These are phyloP conservation scores for Podospora tetraspora DNA, from an alignment of 495 filamentous ascomycete genomes.

Conservation along the genomic window DNA sequence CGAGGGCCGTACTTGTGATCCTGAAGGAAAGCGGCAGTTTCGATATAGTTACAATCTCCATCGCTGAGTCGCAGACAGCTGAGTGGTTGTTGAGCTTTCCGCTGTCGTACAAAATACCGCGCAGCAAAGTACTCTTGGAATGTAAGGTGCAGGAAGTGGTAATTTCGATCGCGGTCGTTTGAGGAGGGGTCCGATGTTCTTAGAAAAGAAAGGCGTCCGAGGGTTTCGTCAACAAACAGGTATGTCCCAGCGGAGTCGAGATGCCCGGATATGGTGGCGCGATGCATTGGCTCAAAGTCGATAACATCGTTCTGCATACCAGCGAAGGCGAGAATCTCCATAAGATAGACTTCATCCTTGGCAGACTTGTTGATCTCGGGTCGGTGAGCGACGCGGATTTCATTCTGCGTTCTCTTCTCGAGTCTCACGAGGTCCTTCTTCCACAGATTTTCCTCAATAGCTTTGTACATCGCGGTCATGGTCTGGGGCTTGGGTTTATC, in stretches of 20 bases:
- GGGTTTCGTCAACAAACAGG: slow-evolving; percentile 7
- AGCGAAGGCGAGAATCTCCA: slow-evolving; percentile 37
- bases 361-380: slow-evolving; percentile 18
- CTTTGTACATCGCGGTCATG: slow-evolving; percentile 42
- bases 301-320: slow-evolving; percentile 34
- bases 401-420: slow-evolving; percentile 20
- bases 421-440: slow-evolving; percentile 37
- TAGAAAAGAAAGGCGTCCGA: slow-evolving; percentile 33
- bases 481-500: slow-evolving; percentile 20
- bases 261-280: slow-evolving; percentile 18
- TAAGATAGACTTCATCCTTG: slow-evolving; percentile 23
- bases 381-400: background rate
- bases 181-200: slow-evolving; percentile 25
- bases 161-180: slow-evolving; percentile 19
- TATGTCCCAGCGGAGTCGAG: slow-evolving; percentile 2
- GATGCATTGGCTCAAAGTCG: slow-evolving; percentile 31
- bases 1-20: slow-evolving; percentile 36
- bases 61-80: slow-evolving; percentile 17
- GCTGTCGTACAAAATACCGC: slow-evolving; percentile 39
- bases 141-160: slow-evolving; percentile 43
- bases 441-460: slow-evolving; percentile 36
- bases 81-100: slow-evolving; percentile 23
- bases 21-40: slow-evolving; percentile 25
- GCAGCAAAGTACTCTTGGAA: slow-evolving; percentile 43
- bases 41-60: background rate